Evolutionary conservation across 2,329 filamentous ascomycete species (phyloP), one percentile per base, ranked within the genome.

Genomic region (Calonectria hongkongensis): DNA sequence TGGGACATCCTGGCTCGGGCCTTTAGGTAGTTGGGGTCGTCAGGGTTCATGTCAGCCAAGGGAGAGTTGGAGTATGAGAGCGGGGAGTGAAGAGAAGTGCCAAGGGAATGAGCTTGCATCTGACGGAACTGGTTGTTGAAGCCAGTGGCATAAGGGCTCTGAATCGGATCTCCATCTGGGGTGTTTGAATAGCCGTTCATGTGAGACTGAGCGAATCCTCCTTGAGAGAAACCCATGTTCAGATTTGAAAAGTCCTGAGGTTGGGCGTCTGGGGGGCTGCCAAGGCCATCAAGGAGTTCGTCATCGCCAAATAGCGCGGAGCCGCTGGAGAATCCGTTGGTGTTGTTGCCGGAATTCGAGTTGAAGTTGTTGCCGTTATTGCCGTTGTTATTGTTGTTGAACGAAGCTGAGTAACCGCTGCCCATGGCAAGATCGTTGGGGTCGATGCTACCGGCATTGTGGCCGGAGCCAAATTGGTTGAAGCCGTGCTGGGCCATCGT

Each of bases 141-240:
- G 81, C 90, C 92, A 78, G 94, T 91, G 50, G 94, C 90, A 80
- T 95, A 98, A 0, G 96, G 96, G 79, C 95, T 98, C 81, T 97
- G 94, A 73, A 98, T 96, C 7, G 96, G 95, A 66, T 95, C 94
- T 66, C 95, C 95, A 73, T 98, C 96, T 4, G 96, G 96, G 2
- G 96, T 98, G 82, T 94, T 95, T 25, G 96, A 98, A 84, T 94
- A 98, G 74, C 95, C 92, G 80, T 94, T 93, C 81, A 95, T 92
- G 71, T 94, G 92, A 60, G 89, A 87, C 73, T 92, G 91, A 75
- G 94, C 92, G 68, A 84, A 92, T 21, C 89, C 86, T 63, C 86
- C 86, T 68, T 91, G 89, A 39, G 85, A 82, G 77, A 89, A 92
- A 73, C 87, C 87, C 83, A 94, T 92, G 77, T 88, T 88, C 80